phyloP scores from a whole-genome alignment of 1,284 basidiomycete genomes.

The Trichosporon coremiiforme region DNA sequence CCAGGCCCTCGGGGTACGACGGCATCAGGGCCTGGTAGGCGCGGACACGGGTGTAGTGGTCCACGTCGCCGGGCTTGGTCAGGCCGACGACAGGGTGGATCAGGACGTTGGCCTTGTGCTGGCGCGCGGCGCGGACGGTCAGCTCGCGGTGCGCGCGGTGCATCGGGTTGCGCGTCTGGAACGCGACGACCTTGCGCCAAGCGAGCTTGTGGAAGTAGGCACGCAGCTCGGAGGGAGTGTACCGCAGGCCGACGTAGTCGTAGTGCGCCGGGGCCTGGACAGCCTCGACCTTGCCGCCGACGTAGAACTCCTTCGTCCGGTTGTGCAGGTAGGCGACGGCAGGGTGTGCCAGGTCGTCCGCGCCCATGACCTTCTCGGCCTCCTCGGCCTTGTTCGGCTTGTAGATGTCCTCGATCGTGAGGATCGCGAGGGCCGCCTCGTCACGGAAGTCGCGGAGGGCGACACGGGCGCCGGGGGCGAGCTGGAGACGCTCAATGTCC shows the following conservation, averaged over 20 bases:
- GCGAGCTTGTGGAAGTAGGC: constrained; percentile 94
- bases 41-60: constrained; percentile 78
- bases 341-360: constrained; percentile 91
- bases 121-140: constrained; percentile 92
- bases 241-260: constrained; percentile 92
- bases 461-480: constrained; percentile 72
- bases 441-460: constrained; percentile 90
- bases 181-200: constrained; percentile 97
- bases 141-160: constrained; percentile 97
- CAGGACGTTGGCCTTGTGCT: constrained; percentile 91
- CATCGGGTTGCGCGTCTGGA: constrained; percentile 98
- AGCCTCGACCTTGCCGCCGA: constrained; percentile 91
- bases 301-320: constrained; percentile 80
- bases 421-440: constrained; percentile 86
- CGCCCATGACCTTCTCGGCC: constrained; percentile 85
- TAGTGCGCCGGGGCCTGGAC: constrained; percentile 89
- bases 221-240: constrained; percentile 89
- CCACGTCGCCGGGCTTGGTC: constrained; percentile 97
- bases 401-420: constrained; percentile 86
- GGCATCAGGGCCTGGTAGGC: constrained; percentile 59
- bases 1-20: constrained; percentile 87
- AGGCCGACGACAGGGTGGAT: constrained; percentile 98
- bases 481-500: constrained; percentile 69
- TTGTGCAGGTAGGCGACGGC: constrained; percentile 88
- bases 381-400: constrained; percentile 81